A percentile compares a stretch with the other conserved stretches of the same genome.
phyloP scores from a whole-genome alignment of 2,329 filamentous ascomycete species.

The Zymoseptoria passerinii region DNA sequence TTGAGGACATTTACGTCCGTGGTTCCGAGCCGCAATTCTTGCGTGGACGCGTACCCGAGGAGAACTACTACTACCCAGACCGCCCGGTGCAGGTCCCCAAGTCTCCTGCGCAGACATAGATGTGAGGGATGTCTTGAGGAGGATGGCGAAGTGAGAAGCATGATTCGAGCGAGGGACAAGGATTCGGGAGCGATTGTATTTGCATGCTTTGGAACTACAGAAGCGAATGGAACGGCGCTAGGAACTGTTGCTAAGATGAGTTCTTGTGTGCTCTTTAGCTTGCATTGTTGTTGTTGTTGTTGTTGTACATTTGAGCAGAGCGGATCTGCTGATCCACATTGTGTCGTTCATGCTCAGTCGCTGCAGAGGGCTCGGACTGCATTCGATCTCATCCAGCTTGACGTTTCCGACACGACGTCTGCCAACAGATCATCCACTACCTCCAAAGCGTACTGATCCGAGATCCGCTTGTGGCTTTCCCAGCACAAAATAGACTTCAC shows the following conservation, averaged over 20 bases:
- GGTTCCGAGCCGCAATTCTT: slow-evolving; percentile 83
- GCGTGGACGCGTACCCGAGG: slow-evolving; percentile 78
- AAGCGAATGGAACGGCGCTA: background rate
- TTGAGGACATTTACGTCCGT: slow-evolving; percentile 89
- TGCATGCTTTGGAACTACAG: background rate
- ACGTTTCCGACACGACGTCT: too few species aligned
- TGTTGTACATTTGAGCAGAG: background rate
- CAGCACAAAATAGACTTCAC: too few species aligned
- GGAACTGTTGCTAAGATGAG: background rate
- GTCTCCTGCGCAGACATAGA: slow-evolving; percentile 23
- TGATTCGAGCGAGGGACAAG: background rate
- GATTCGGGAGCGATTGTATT: background rate
- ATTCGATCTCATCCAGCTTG: too few species aligned
- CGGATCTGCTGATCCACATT: background rate
- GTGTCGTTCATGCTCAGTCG: background rate
- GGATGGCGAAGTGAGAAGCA: background rate
- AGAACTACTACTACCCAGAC: slow-evolving; percentile 70
- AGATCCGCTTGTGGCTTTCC: background rate
- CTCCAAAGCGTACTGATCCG: background rate
- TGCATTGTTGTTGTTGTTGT: background rate
- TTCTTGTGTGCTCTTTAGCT: background rate
- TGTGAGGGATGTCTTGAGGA: slow-evolving; percentile 3
- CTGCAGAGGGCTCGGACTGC: too few species aligned
- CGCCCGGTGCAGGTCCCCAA: slow-evolving; percentile 22
- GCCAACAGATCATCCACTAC: background rate